Conservation (phyloP, 2,329 filamentous ascomycete genomes). For the Meredithiella fracta region DNA sequence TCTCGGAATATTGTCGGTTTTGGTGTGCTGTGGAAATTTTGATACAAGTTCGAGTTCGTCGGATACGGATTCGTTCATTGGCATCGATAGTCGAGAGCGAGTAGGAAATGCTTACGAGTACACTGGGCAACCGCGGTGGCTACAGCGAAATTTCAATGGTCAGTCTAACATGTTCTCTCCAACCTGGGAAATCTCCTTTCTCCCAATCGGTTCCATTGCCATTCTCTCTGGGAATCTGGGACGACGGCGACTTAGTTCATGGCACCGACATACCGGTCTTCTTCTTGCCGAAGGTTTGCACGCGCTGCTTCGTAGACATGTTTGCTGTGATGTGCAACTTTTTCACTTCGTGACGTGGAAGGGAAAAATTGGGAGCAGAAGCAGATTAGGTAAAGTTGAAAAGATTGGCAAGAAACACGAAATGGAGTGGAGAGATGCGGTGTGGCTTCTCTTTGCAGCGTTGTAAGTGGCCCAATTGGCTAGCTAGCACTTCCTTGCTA, state of each 20-base stretch:
- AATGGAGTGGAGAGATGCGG: conserved; percentile 10
- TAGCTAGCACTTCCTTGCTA: conserved; percentile 4
- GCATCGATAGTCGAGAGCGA: neutral
- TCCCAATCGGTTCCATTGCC: neutral
- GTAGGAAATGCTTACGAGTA: conserved; percentile 36
- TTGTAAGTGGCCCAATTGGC: conserved; percentile 11
- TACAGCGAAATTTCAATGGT: conserved; percentile 5
- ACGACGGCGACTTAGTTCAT: neutral
- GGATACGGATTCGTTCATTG: conserved; percentile 2
- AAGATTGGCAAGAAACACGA: conserved; percentile 14
- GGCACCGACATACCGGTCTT: conserved; percentile 41
- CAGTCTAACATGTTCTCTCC: neutral
- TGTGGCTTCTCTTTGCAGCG: conserved; percentile 14
- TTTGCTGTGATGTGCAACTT: conserved; percentile 27
- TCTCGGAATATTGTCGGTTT: neutral
- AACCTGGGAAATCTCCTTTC: neutral
- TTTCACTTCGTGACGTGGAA: conserved; percentile 17
- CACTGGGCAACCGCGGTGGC: conserved; percentile 77
- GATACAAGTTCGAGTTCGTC: conserved; percentile 1
- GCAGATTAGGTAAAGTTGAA: conserved; percentile 14
- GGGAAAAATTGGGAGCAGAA: conserved; percentile 14
- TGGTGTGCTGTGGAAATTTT: neutral
- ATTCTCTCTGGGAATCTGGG: neutral
- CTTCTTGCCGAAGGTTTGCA: conserved; percentile 99
- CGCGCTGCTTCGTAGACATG: conserved; percentile 66